phyloP scores from a whole-genome alignment of 225 moss, liverwort and hornwort genomes.

The Polytrichum formosum region DNA sequence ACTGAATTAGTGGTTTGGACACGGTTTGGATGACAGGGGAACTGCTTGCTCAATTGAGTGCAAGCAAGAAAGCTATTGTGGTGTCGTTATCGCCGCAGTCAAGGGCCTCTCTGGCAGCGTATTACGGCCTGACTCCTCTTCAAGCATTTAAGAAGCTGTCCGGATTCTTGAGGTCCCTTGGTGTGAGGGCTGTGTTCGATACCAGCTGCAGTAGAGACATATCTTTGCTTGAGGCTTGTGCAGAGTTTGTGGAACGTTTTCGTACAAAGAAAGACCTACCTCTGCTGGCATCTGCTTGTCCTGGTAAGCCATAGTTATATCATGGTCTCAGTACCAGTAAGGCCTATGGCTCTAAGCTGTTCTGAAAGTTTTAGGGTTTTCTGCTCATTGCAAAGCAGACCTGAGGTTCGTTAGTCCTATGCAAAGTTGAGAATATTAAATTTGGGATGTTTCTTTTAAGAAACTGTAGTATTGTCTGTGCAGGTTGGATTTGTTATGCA shows the following conservation, averaged over 20 bases:
- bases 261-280: constrained; percentile 47
- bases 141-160: constrained; percentile 87
- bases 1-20: background rate
- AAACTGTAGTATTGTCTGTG: background rate
- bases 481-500: constrained; percentile 96
- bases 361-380: no score
- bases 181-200: constrained; percentile 89
- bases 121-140: constrained; percentile 74
- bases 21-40: constrained; percentile 42
- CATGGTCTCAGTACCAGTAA: no score
- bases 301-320: constrained; percentile 31
- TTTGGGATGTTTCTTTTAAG: background rate
- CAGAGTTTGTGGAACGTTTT: constrained; percentile 75
- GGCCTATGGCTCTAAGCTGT: no score
- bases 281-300: constrained; percentile 87
- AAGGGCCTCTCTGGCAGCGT: constrained; percentile 86
- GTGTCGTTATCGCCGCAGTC: constrained; percentile 98
- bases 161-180: constrained; percentile 74
- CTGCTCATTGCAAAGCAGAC: no score
- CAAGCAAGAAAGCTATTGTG: constrained; percentile 65
- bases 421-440: background rate
- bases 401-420: no score
- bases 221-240: constrained; percentile 74
- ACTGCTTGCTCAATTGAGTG: constrained; percentile 55
- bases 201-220: constrained; percentile 93